A percentile compares a stretch with the other conserved stretches of the same genome.
These are phyloP conservation scores for Zalaria obscura DNA, from an alignment of 2,329 filamentous ascomycete genomes.

Conservation along the genomic window DNA sequence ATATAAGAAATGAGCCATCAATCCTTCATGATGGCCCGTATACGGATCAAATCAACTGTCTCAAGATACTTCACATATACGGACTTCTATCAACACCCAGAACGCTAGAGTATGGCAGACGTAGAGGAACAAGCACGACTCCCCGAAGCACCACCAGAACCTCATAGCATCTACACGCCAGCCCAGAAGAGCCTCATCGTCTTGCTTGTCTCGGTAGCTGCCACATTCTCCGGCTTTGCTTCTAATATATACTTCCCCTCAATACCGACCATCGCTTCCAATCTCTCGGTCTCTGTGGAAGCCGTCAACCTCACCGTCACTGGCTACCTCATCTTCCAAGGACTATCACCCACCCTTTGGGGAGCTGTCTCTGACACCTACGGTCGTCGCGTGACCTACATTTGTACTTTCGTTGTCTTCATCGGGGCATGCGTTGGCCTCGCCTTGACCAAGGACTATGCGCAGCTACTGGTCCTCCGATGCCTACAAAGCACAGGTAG, in stretches of 20 bases:
- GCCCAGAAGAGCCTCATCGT: constrained; percentile 36
- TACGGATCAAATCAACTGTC: no score
- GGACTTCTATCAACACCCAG: no score
- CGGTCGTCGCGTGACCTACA: constrained; percentile 26
- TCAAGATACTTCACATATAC: no score
- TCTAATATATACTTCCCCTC: constrained; percentile 35
- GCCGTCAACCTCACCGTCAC: constrained; percentile 30
- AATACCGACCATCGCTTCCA: constrained; percentile 24
- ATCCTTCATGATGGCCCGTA: no score
- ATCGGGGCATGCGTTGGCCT: constrained; percentile 27
- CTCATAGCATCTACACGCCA: constrained; percentile 37
- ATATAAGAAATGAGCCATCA: no score
- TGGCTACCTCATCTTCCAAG: constrained; percentile 31
- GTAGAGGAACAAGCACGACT: no score
- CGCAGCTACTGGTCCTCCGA: constrained; percentile 24
- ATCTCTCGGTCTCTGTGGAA: constrained; percentile 22
- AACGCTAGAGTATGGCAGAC: no score
- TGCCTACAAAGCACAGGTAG: constrained; percentile 30
- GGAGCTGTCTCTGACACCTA: constrained; percentile 25
- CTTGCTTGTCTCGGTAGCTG: constrained; percentile 32
- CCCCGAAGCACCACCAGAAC: constrained; percentile 11
- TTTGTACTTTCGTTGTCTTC: constrained; percentile 25
- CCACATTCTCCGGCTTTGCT: constrained; percentile 27
- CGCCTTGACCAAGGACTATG: constrained; percentile 23
- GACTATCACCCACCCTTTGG: constrained; percentile 27